A percentile compares a stretch with the other conserved stretches of the same genome.
These are phyloP conservation scores for Ganoderma meredithae DNA, from an alignment of 1,284 basidiomycete species.

Conservation along the genomic window DNA sequence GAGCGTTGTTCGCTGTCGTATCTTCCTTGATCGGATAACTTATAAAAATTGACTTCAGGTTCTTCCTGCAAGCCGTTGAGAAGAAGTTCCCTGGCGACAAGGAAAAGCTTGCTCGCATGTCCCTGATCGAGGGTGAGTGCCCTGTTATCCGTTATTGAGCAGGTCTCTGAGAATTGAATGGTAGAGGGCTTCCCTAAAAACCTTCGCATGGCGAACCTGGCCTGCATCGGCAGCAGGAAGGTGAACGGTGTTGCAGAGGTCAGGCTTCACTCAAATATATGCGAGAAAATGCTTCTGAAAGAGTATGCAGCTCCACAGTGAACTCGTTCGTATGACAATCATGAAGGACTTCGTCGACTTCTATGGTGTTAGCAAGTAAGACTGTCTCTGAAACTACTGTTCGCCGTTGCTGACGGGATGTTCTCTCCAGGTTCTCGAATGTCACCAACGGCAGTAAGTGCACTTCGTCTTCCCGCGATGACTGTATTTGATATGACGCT, in stretches of 20 bases:
- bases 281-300: background rate
- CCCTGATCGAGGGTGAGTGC: slow-evolving; percentile 80
- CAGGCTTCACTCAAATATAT: background rate
- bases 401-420: background rate
- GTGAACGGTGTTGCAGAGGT: slow-evolving; percentile 96
- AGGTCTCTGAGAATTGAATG: background rate
- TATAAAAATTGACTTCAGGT: slow-evolving; percentile 42
- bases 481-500: slow-evolving; percentile 1
- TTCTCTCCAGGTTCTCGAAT: slow-evolving; percentile 66
- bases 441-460: slow-evolving; percentile 86
- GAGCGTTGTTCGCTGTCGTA: slow-evolving; percentile 30
- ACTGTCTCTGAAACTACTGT: background rate
- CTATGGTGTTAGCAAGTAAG: slow-evolving; percentile 77
- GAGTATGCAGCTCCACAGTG: slow-evolving; percentile 66
- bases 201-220: slow-evolving; percentile 89
- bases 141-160: background rate
- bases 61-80: slow-evolving; percentile 84
- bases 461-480: slow-evolving; percentile 14
- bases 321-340: slow-evolving; percentile 80
- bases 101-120: slow-evolving; percentile 84
- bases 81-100: slow-evolving; percentile 88
- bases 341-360: slow-evolving; percentile 93
- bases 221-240: slow-evolving; percentile 82
- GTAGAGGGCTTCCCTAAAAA: slow-evolving; percentile 84
- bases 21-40: background rate